Conservation (phyloP, 768 basidiomycete genomes). For the Chalciporus sphaerocephalus region DNA sequence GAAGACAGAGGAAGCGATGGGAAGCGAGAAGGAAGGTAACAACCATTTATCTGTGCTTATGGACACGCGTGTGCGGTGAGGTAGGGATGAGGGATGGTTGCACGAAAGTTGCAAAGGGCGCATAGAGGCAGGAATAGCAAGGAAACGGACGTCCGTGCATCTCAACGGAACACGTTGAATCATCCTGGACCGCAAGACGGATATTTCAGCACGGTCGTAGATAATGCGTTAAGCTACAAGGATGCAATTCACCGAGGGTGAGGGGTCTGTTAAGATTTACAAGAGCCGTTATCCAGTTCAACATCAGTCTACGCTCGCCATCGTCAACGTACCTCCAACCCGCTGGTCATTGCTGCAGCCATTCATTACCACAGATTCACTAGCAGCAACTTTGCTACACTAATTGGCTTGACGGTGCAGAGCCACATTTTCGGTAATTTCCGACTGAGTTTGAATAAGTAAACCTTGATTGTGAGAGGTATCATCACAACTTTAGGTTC, state of each 20-base stretch:
- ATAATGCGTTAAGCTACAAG: background rate
- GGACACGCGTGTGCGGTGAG: slow-evolving; percentile 22
- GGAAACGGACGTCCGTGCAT: background rate
- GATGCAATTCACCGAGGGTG: too few species aligned
- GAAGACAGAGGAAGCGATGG: slow-evolving; percentile 20
- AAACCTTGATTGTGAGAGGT: slow-evolving; percentile 38
- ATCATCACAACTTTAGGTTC: slow-evolving; percentile 52
- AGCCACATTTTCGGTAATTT: slow-evolving; percentile 21
- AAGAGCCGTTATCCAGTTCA: too few species aligned
- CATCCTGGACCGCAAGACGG: background rate
- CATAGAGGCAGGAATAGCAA: background rate
- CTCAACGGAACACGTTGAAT: background rate
- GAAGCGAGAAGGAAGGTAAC: slow-evolving; percentile 21
- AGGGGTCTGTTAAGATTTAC: too few species aligned
- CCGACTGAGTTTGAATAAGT: slow-evolving; percentile 29
- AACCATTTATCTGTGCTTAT: slow-evolving; percentile 18
- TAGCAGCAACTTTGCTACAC: too few species aligned
- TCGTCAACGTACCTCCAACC: too few species aligned
- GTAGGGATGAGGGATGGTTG: background rate
- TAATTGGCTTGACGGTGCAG: too few species aligned
- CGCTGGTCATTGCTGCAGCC: too few species aligned
- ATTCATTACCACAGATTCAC: too few species aligned
- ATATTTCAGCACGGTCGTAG: background rate
- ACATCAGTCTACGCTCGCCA: too few species aligned
- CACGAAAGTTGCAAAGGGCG: slow-evolving; percentile 7